Evolutionary conservation across 2,329 filamentous ascomycete genomes (phyloP), one percentile per base, ranked within the genome.

Genomic region (Botryotinia convoluta): DNA sequence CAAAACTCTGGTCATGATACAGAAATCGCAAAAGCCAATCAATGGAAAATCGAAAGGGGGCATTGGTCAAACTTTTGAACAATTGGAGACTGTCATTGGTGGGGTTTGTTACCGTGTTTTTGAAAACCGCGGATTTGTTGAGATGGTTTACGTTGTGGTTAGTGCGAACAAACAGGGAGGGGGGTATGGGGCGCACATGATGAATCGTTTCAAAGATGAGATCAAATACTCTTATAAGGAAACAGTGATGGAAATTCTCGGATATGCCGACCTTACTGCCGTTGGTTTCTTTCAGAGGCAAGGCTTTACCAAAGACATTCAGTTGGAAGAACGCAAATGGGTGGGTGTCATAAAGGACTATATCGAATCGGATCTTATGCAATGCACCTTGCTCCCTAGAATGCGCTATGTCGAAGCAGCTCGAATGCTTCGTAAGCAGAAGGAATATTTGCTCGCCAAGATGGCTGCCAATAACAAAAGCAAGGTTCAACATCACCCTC

Each of bases 121-220:
- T n/a, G 51, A 44, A 20, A 20, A 29, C 5, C 48, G 65, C 5
- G 35, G n/a, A 14, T 69, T 69, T 10, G 65, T 69, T 7, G 65
- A 69, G n/a, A 57, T 69, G 48, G 20, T 57, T 22, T 69, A 57
- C 39, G 48, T 69, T 26, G 65, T 44, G 14, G 51, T 69, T 16
- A 14, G 9, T 16, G 29, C 18, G 18, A 20, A 69, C 4, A 22
- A 69, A 14, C 65, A 69, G 10, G 45, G 35, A 4, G n/a, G 32
- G 22, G 65, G 65, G 6, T 42, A 57, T 32, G 65, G 65, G 4
- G 5, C 48, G 26, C 35, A 51, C 18, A 32, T 69, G n/a, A 22
- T 69, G 37, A 69, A 69, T 12, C 48, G 57, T 48, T 69, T 57
- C 51, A 69, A 69, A 42, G 65, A 69, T n/a, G 48, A 57, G 20